Conservation (phyloP, 1,139 yeast species). For the Lodderomyces parapsilosis region DNA sequence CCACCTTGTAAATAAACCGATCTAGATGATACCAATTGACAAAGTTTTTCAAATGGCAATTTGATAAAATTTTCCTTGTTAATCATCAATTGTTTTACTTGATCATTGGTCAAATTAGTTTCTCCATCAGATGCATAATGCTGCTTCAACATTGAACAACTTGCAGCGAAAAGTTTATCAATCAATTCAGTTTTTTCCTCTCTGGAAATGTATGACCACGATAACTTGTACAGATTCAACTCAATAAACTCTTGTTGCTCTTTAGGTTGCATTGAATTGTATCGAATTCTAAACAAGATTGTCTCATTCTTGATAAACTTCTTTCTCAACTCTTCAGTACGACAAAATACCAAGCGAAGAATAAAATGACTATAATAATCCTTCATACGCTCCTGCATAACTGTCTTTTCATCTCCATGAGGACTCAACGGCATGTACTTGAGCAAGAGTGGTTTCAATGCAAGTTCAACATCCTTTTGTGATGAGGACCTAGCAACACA, state of each 20-base stretch:
- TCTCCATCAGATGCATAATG: constrained; percentile 26
- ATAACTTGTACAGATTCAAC: constrained; percentile 49
- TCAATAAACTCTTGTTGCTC: constrained; percentile 74
- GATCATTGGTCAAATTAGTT: constrained; percentile 35
- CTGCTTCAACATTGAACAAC: constrained; percentile 35
- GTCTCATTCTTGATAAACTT: constrained; percentile 79
- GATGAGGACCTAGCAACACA: constrained; percentile 65
- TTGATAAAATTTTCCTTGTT: constrained; percentile 65
- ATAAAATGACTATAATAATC: constrained; percentile 93
- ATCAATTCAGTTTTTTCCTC: constrained; percentile 58
- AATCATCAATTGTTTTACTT: constrained; percentile 42
- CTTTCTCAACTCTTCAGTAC: constrained; percentile 80
- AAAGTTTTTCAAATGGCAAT: constrained; percentile 83
- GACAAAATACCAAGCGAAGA: constrained; percentile 82
- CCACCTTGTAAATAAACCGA: constrained; percentile 68
- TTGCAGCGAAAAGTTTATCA: constrained; percentile 55
- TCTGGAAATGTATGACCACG: constrained; percentile 67
- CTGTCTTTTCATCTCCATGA: constrained; percentile 22
- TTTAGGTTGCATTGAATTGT: constrained; percentile 56
- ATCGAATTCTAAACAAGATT: constrained; percentile 71
- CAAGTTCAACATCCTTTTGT: constrained; percentile 61
- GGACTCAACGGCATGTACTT: constrained; percentile 64
- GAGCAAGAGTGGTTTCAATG: constrained; percentile 63
- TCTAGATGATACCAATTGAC: constrained; percentile 70
- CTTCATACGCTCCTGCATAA: constrained; percentile 63